Evolutionary conservation across 306 rosid species (phyloP).

Genomic region (Vachellia pachyceras): DNA sequence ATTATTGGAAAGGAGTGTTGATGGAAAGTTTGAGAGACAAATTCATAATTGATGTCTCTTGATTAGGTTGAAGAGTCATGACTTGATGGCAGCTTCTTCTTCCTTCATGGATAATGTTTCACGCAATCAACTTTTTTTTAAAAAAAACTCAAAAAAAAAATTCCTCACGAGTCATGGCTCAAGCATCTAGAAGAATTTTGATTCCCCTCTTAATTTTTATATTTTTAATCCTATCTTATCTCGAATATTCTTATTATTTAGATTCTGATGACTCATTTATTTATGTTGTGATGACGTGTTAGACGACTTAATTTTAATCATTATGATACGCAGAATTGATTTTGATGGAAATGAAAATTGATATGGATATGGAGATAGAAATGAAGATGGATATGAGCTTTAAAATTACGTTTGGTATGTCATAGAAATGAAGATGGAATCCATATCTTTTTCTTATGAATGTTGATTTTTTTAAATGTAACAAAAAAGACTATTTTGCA

Average conservation of each 20-base stretch:
- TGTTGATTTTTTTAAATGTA: too few species aligned
- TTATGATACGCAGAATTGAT: too few species aligned
- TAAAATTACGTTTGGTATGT: too few species aligned
- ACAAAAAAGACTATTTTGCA: too few species aligned
- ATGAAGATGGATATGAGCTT: too few species aligned
- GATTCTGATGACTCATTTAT: not conserved
- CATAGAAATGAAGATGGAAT: too few species aligned
- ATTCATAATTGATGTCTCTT: slow-evolving; percentile 1
- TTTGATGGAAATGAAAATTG: too few species aligned
- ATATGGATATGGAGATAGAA: too few species aligned
- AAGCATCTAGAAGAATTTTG: not conserved
- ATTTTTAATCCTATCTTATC: not conserved
- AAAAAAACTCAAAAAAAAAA: not conserved
- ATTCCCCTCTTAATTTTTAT: not conserved
- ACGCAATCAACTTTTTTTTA: not conserved
- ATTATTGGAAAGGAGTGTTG: not conserved
- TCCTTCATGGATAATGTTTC: slow-evolving; percentile 10
- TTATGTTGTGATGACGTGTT: not conserved
- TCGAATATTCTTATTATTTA: not conserved
- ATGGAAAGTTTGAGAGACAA: not conserved
- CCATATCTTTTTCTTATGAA: too few species aligned
- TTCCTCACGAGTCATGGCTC: not conserved
- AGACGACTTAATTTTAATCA: not conserved
- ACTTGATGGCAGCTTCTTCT: not conserved
- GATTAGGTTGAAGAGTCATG: not conserved